Conservation (phyloP, 805 yeast genomes). For the Komagataella populi region DNA sequence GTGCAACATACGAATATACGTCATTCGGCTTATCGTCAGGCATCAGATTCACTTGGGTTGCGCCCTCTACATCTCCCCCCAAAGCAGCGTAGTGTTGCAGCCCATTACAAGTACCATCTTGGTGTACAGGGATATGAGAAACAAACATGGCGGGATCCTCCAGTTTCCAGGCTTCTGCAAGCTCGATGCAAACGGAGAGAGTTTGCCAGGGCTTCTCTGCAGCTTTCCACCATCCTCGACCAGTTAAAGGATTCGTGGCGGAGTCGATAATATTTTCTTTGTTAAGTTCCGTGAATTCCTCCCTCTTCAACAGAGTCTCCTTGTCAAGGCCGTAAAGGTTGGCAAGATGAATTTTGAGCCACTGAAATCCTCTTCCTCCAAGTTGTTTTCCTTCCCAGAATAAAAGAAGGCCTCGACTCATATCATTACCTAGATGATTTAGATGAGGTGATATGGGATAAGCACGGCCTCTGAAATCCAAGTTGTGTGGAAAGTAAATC, state of each 20-base stretch:
- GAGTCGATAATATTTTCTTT: constrained; percentile 39
- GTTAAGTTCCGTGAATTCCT: constrained; percentile 42
- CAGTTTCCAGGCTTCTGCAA: constrained; percentile 44
- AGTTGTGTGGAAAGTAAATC: constrained; percentile 67
- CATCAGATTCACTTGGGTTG: constrained; percentile 59
- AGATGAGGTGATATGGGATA: constrained; percentile 73
- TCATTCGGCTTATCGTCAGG: constrained; percentile 68
- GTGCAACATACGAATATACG: constrained; percentile 61
- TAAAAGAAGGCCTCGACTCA: constrained; percentile 55
- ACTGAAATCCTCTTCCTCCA: constrained; percentile 50
- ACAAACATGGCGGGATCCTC: constrained; percentile 52
- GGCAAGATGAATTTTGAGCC: constrained; percentile 69
- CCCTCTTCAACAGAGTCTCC: constrained; percentile 52
- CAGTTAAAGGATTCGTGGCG: constrained; percentile 48
- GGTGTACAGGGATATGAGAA: constrained; percentile 70
- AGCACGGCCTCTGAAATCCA: constrained; percentile 78
- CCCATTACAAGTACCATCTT: constrained; percentile 82
- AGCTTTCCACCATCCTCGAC: constrained; percentile 49
- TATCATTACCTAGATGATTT: constrained; percentile 69
- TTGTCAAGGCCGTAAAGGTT: constrained; percentile 69
- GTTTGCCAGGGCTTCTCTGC: constrained; percentile 85
- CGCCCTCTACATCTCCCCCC: constrained; percentile 80
- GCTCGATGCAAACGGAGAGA: constrained; percentile 54
- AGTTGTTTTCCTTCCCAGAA: constrained; percentile 69
- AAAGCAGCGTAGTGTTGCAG: constrained; percentile 79